Conservation (phyloP, 2,329 filamentous ascomycete species). For the Epichloe glyceriae region DNA sequence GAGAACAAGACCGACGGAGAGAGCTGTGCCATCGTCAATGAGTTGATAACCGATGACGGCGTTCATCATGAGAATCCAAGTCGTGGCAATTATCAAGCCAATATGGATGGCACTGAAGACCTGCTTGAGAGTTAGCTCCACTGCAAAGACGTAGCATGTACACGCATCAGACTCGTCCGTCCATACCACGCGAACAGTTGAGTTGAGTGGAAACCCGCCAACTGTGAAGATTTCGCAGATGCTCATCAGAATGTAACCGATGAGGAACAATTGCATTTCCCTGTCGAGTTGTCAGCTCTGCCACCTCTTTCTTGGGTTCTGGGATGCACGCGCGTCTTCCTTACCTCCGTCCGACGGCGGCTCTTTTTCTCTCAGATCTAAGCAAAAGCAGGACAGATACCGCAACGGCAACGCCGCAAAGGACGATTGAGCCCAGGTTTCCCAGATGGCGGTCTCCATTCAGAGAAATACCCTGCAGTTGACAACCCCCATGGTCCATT, state of each 20-base stretch:
- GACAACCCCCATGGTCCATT: conserved; percentile 55
- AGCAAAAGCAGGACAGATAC: conserved; percentile 55
- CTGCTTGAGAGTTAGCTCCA: conserved; percentile 51
- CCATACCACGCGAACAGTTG: conserved; percentile 58
- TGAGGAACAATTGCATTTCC: conserved; percentile 91
- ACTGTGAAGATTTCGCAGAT: conserved; percentile 97
- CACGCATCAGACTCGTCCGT: not conserved
- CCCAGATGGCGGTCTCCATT: conserved; percentile 53
- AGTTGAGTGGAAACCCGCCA: conserved; percentile 68
- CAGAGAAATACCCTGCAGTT: conserved; percentile 62
- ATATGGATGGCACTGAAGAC: conserved; percentile 85
- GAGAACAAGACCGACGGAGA: conserved; percentile 66
- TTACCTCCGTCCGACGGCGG: conserved; percentile 85
- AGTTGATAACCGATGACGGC: conserved; percentile 87
- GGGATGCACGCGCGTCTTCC: conserved; percentile 11
- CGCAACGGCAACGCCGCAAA: conserved; percentile 66
- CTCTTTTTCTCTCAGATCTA: conserved; percentile 77
- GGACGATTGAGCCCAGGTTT: conserved; percentile 85
- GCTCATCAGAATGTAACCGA: conserved; percentile 73
- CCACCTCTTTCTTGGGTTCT: not conserved
- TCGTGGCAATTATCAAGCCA: conserved; percentile 74
- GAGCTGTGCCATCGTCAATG: conserved; percentile 78
- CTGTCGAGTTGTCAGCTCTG: conserved; percentile 31
- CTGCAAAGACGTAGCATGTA: not conserved
- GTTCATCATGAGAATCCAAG: conserved; percentile 87